Conservation (phyloP, 2,329 filamentous ascomycete genomes). For the Ophiostoma ulmi region DNA sequence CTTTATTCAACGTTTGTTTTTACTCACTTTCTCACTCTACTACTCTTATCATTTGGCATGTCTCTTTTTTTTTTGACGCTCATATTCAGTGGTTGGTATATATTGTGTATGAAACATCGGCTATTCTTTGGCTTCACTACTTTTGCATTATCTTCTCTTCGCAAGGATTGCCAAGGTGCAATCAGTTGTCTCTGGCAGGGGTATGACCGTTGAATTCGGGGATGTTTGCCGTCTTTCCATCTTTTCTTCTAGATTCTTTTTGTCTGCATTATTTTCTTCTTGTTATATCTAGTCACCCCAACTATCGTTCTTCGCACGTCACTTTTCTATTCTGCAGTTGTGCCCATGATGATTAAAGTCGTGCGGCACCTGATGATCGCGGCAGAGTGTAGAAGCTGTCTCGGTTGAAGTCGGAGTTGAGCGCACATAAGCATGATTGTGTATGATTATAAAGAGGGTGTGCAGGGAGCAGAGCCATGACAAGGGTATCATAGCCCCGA, state of each 20-base stretch:
- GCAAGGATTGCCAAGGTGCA: no score
- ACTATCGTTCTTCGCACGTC: background rate
- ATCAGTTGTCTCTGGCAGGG: no score
- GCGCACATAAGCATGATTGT: background rate
- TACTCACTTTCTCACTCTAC: background rate
- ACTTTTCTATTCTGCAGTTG: background rate
- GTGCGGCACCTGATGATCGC: background rate
- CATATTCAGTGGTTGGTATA: no score
- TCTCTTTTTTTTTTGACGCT: background rate
- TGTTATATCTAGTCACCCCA: background rate
- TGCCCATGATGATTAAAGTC: background rate
- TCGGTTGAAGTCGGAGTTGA: no score
- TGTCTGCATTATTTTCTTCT: background rate
- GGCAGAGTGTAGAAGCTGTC: background rate
- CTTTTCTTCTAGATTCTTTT: background rate
- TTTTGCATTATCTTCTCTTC: no score
- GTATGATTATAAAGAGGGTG: background rate
- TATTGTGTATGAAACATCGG: no score
- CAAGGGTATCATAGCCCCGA: background rate
- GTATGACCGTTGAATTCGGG: background rate
- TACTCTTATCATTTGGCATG: background rate
- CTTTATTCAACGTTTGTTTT: background rate
- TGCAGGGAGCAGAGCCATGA: background rate
- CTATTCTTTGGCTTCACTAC: no score
- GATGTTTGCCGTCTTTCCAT: background rate